Base-by-base conservation (phyloP, 2,329 filamentous ascomycete genomes). In the Trichoderma aggressivum region DNA sequence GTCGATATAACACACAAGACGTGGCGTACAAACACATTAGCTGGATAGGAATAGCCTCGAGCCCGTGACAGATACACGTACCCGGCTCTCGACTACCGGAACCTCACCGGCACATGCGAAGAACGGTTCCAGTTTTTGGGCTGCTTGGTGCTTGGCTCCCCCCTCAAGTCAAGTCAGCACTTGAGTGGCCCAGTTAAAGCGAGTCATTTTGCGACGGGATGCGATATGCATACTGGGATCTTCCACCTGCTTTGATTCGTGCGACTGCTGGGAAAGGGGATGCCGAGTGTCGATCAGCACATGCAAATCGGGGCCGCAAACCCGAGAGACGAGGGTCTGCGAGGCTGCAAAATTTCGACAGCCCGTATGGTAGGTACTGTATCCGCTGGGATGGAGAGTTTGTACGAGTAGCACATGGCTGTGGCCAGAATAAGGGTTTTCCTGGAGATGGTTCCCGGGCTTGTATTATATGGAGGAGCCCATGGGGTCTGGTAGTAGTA, bases 121-220 rank as follows among this genome's bases (percentile, higher is more conserved):
- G 11, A 36, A 34, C 32, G 53, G 34, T 56, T 56, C 62, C 47
- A 65, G 30, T 55, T 55, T 65, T 65, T 12, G 43, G 39, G 39
- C 39, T 43, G 39, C 39, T 18, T 43, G 26, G n/a, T n/a, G n/a
- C n/a, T n/a, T n/a, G 39, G 39, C 39, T 26, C 43, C 53, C 47
- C 16, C 36, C n/a, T n/a, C n/a, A n/a, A n/a, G n/a, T n/a, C 24
- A 55, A 34, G 30, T 65, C 62, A 65, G 62, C 47, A 39, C 62
- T 55, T 36, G 62, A 43, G 39, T 18, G 62, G 62, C 62, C 62
- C 62, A 53, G 11, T 55, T 36, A 43, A 58, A 56, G 55, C 63
- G 63, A 66, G 63, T 66, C 63, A 66, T 50, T 66, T 65, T n/a
- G 55, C 64, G 64, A 68, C 55, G 64, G 55, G 59, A 28, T 5